Evolutionary conservation across 1,284 basidiomycete species (phyloP).

Genomic region (Apiotrichum montevideense): DNA sequence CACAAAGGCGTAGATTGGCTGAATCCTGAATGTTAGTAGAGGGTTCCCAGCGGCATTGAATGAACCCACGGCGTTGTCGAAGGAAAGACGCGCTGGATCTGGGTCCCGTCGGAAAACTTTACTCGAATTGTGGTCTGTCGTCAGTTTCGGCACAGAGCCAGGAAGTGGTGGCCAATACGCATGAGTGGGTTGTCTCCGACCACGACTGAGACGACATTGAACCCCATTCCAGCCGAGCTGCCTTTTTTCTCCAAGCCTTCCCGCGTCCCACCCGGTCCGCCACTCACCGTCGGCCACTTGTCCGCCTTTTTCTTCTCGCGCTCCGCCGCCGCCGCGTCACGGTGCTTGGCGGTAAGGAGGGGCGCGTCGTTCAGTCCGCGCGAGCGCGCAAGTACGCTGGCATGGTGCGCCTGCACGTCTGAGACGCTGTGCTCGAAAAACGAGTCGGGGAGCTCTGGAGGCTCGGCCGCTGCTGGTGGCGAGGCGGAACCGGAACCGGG

Average conservation of each 20-base stretch:
- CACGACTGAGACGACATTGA: too few relatives aligned
- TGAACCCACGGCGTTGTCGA: slow-evolving; percentile 34
- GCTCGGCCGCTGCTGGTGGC: slow-evolving; percentile 13
- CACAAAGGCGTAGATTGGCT: slow-evolving; percentile 45
- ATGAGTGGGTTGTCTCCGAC: too few relatives aligned
- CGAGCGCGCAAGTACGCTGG: slow-evolving; percentile 27
- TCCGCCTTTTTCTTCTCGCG: slow-evolving; percentile 35
- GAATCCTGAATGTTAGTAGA: slow-evolving; percentile 30
- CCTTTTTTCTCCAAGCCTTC: too few relatives aligned
- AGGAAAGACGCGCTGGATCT: slow-evolving; percentile 42
- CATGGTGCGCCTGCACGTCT: slow-evolving; percentile 39
- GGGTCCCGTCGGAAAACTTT: slow-evolving; percentile 44
- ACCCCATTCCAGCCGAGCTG: too few relatives aligned
- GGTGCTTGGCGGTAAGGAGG: slow-evolving; percentile 34
- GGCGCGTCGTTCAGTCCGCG: slow-evolving; percentile 40
- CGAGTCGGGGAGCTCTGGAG: slow-evolving; percentile 26
- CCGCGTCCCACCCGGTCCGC: background rate
- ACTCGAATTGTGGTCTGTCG: slow-evolving; percentile 41
- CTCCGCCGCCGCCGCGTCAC: slow-evolving; percentile 35
- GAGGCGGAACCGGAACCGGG: background rate
- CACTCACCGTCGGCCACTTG: slow-evolving; percentile 42
- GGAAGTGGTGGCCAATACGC: too few relatives aligned
- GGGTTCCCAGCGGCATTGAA: background rate
- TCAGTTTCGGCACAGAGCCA: too few relatives aligned
- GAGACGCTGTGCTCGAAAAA: slow-evolving; percentile 41